Percentiles rank a stretch among this genome's conserved stretches.
Evolutionary conservation across 2,329 filamentous ascomycete species (phyloP).

Genomic region (Berkeleyomyces rouxiae): DNA sequence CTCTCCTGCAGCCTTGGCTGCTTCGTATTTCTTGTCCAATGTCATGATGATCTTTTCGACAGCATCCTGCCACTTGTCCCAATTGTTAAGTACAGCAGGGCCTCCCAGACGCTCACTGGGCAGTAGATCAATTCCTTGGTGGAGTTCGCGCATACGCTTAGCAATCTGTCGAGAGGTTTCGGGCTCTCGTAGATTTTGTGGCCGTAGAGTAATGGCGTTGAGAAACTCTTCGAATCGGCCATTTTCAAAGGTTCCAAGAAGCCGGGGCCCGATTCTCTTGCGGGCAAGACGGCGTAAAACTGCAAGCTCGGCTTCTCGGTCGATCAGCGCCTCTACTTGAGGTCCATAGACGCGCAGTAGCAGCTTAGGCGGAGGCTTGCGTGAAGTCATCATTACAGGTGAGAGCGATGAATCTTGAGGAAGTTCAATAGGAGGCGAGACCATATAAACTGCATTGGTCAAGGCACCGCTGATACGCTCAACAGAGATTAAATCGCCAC

Average conservation of each 20-base stretch:
- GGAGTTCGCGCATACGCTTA: constrained; percentile 91
- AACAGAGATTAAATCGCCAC: constrained; percentile 51
- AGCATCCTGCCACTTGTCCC: constrained; percentile 75
- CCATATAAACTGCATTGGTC: constrained; percentile 93
- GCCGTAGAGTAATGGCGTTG: constrained; percentile 64
- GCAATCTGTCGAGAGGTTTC: constrained; percentile 85
- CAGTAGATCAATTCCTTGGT: constrained; percentile 80
- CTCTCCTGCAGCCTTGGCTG: constrained; percentile 20
- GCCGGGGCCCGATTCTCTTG: constrained; percentile 81
- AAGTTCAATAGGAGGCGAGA: constrained; percentile 50
- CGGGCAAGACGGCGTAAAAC: constrained; percentile 73
- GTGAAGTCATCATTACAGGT: constrained; percentile 22
- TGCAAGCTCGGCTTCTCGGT: constrained; percentile 74
- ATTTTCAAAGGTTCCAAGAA: constrained; percentile 85
- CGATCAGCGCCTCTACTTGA: constrained; percentile 88
- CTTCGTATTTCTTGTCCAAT: constrained; percentile 42
- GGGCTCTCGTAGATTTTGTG: constrained; percentile 57
- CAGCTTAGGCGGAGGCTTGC: constrained; percentile 44
- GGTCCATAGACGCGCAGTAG: constrained; percentile 86
- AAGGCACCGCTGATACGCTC: constrained; percentile 75
- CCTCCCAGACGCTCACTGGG: constrained; percentile 61
- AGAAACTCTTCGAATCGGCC: constrained; percentile 93
- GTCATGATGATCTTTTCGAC: constrained; percentile 42
- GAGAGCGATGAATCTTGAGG: constrained; percentile 16
- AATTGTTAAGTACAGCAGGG: constrained; percentile 76